Evolutionary conservation across 2,329 filamentous ascomycete genomes (phyloP), one percentile per base, ranked within the genome.

Genomic region (Penicillium hesseltinei): DNA sequence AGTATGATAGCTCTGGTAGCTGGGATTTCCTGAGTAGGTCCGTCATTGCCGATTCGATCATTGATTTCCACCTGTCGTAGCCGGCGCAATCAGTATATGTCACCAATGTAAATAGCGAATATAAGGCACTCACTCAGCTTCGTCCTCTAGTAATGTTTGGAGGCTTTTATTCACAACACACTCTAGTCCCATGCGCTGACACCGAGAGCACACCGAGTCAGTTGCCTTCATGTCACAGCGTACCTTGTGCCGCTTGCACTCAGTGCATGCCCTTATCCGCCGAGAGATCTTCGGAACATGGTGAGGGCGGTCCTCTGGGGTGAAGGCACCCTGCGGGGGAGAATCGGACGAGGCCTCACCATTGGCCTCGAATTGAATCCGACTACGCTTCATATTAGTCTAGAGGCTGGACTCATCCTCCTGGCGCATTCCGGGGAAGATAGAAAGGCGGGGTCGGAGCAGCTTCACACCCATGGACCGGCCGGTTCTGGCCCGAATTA

Each of bases 241-340:
- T 59, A 82, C 81, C 68, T 83, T 82, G 60, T 82, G 80, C 56
- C 80, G 78, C 59, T 81, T 78, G 65, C 81, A 82, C 60, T 81
- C 78, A 10, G 80, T 81, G 64, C 81, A 83, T 29, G 81, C 81
- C 42, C 76, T 74, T 64, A 78, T 77, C 62, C 75, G 75, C 57
- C 77, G 73, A 25, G 76, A 78, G 36, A 78, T 78, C 64, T 75
- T 75, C 48, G 73, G 73, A 19, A 75, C 64, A 67, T 75, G 72
- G 21, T 64, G 69, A 53, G 65, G 54, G 51, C 72, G 66, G 39
- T 71, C 67, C 48, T 74, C 71, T 19, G 68, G 62, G 15, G 65
- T 62, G 50, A 64, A 62, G 21, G 57, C 62, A 48, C 65, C 66
- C 54, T 65, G 71, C 21, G 70, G 68, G 21, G 73, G 68, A 38